Base-by-base conservation (phyloP, 805 yeast genomes). In the Maudiozyma serrabonitensis region DNA sequence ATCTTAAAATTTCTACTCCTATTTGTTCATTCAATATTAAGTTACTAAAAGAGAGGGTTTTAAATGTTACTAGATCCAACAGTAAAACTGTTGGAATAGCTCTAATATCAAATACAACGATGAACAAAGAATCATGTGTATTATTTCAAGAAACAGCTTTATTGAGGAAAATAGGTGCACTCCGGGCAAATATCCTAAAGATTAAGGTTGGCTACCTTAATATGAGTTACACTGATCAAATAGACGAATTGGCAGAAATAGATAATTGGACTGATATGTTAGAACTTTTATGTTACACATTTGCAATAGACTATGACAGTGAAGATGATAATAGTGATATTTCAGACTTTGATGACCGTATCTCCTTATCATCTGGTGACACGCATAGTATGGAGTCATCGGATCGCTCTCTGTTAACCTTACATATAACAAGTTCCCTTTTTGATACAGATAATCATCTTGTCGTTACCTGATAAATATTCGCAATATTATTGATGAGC, bases 181-280 rank as follows among this genome's bases (percentile, higher is more conserved):
- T 35, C 9, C 5, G 38, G 8, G 18, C 38, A 35, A 35, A 35
- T 16, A 65, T 62, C 38, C 35, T 65, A 2, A 67, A 65, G 44
- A 49, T 66, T 6, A 65, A 62, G 49, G 57, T 67, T 1, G 71
- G 71, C 1, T 67, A 56, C 44, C 50, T 62, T 37, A 63, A 67
- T 49, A 54, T 54, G 12, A 69, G 63, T 47, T 61, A 64, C 41
- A 58, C 61, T 46, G 64, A 66, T 9, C 46, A 48, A 23, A 55
- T 64, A 0, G 49, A 54, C 18, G 69, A 67, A 47, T 49, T 66
- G 6, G 55, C 61, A 0, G 71, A 67, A 50, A 56, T 66, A 1
- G 56, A 58, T 34, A 45, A 58, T 3, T 66, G 67, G 66, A 48
- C 46, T 15, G 53, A 54, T 21, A 31, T 64, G 9, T 46, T 67